These are phyloP conservation scores for Elymus sibiricus DNA, from an alignment of 176 grass and related monocot genomes.

Conservation along the genomic window DNA sequence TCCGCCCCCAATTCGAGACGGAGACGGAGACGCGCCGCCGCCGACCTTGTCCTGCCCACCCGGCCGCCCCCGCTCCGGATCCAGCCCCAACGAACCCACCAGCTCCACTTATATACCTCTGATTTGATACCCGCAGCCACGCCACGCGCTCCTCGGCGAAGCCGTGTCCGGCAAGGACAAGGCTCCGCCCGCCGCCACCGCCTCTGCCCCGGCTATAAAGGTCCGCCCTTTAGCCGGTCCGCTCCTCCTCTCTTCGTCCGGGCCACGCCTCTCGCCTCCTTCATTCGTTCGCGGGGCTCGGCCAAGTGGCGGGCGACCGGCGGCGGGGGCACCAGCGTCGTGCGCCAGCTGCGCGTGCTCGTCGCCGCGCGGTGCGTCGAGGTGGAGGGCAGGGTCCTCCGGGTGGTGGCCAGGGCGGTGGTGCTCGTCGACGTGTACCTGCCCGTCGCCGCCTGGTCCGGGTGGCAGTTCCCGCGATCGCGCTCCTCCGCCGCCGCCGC, in stretches of 20 bases:
- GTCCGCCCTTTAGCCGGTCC: too few species aligned
- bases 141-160: too few species aligned
- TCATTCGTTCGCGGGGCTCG: background rate
- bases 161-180: too few species aligned
- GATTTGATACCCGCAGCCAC: too few species aligned
- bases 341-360: slow-evolving; percentile 50
- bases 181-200: too few species aligned
- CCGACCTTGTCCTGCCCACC: too few species aligned
- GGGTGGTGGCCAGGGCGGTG: slow-evolving; percentile 45
- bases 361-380: slow-evolving; percentile 32
- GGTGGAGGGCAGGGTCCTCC: slow-evolving; percentile 51
- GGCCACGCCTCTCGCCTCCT: background rate
- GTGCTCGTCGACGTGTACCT: slow-evolving; percentile 74
- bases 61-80: too few species aligned
- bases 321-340: slow-evolving; percentile 42
- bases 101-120: too few species aligned
- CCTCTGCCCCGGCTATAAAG: too few species aligned
- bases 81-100: too few species aligned
- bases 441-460: slow-evolving; percentile 52
- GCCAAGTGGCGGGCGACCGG: slow-evolving; percentile 28
- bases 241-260: slow-evolving; percentile 17
- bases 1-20: too few species aligned
- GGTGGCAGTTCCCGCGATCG: slow-evolving; percentile 68
- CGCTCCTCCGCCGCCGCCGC: slow-evolving; percentile 20
- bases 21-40: too few species aligned